A percentile compares a stretch with the other conserved stretches of the same genome.
Evolutionary conservation across 805 yeast genomes (phyloP).

Genomic region (Metschnikowia cerradonensis): DNA sequence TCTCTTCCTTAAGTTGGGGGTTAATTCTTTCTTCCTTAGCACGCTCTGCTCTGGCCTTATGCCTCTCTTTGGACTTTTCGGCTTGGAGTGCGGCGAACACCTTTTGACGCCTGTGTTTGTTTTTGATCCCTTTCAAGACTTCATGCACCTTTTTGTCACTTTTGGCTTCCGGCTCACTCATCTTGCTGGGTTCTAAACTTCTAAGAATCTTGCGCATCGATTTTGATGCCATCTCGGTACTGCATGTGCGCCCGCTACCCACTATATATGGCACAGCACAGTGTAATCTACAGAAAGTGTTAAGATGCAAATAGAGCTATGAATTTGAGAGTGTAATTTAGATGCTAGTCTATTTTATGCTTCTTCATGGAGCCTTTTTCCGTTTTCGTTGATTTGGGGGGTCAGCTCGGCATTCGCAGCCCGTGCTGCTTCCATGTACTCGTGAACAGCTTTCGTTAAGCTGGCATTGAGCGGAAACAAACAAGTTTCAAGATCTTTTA

Average conservation of each 20-base stretch:
- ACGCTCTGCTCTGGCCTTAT: constrained; percentile 70
- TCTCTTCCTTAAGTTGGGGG: constrained; percentile 76
- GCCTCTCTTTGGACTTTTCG: constrained; percentile 71
- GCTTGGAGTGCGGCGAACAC: constrained; percentile 70
- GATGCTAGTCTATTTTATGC: not conserved
- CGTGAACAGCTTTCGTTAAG: constrained; percentile 32
- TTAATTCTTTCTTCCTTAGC: constrained; percentile 84
- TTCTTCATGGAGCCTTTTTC: constrained; percentile 26
- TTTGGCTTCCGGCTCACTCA: constrained; percentile 7
- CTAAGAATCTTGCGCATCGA: constrained; percentile 6
- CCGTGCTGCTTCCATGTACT: constrained; percentile 31
- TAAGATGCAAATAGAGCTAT: not conserved
- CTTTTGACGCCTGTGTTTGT: constrained; percentile 77
- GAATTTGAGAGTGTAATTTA: not conserved
- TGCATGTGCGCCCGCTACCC: constrained; percentile 5
- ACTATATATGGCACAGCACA: not conserved
- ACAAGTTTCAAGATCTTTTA: constrained; percentile 31
- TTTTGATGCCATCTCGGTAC: constrained; percentile 9
- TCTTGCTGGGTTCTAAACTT: not conserved
- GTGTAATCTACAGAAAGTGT: not conserved
- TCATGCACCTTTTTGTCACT: constrained; percentile 11
- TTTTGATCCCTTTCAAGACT: constrained; percentile 47
- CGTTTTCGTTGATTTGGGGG: constrained; percentile 27
- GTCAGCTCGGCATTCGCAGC: constrained; percentile 18
- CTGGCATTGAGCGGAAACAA: constrained; percentile 29